phyloP scores from a whole-genome alignment of 257 asterid species.

The Lantana camara region DNA sequence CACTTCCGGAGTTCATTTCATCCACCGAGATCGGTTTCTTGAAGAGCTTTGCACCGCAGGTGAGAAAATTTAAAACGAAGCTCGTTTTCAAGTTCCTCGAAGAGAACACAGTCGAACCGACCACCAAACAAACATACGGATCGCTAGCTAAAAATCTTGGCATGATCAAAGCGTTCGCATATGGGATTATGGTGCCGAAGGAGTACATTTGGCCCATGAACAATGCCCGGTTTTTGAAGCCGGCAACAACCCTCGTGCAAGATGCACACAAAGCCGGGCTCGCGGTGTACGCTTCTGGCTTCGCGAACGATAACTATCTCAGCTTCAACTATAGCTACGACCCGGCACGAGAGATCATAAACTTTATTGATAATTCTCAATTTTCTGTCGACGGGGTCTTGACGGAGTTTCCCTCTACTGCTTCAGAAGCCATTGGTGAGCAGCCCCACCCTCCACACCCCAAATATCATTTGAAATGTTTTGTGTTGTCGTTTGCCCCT shows the following conservation, averaged over 20 bases:
- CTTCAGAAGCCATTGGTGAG: constrained; percentile 82
- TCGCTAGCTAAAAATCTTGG: constrained; percentile 46
- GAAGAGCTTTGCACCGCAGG: constrained; percentile 51
- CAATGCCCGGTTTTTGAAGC: constrained; percentile 46
- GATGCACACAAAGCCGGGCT: constrained; percentile 86
- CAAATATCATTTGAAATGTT: no score
- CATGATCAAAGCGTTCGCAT: constrained; percentile 69
- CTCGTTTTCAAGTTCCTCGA: constrained; percentile 55
- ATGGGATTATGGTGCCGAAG: constrained; percentile 82
- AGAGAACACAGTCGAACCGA: constrained; percentile 51
- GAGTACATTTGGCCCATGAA: constrained; percentile 76
- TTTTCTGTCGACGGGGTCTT: constrained; percentile 85
- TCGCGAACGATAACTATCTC: constrained; percentile 68
- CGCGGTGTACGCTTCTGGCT: constrained; percentile 66
- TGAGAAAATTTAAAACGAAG: constrained; percentile 49
- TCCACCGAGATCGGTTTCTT: constrained; percentile 93
- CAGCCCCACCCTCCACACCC: no score
- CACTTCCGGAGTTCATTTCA: constrained; percentile 71
- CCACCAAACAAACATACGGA: constrained; percentile 61
- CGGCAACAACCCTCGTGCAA: constrained; percentile 66
- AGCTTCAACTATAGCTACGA: constrained; percentile 90
- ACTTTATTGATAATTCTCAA: constrained; percentile 57
- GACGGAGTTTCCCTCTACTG: constrained; percentile 83
- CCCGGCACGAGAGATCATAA: constrained; percentile 74
- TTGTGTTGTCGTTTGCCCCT: no score